These are phyloP conservation scores for Sporisorium reilianum DNA, from an alignment of 1,284 basidiomycete species.

Conservation along the genomic window DNA sequence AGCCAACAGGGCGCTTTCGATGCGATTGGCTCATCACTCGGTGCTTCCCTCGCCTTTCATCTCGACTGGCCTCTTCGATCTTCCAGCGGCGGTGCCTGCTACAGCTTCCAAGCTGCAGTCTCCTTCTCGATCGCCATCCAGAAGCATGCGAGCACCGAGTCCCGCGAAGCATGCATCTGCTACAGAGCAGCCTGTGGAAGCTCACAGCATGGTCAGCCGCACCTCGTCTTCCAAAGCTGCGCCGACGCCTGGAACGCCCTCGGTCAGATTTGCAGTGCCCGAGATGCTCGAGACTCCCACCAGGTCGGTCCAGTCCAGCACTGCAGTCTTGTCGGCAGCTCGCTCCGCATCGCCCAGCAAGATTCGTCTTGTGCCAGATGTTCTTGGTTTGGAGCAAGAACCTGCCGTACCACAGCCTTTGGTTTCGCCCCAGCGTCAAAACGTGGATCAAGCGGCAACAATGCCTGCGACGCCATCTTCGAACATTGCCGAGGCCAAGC, in stretches of 20 bases:
- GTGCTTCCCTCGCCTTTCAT: slow-evolving; percentile 36
- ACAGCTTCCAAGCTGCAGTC: neutral
- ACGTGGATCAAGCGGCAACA: neutral
- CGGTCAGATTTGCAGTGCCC: slow-evolving; percentile 21
- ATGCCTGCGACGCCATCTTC: slow-evolving; percentile 16
- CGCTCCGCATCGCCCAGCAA: slow-evolving; percentile 13
- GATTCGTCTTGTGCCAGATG: neutral
- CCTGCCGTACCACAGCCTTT: neutral
- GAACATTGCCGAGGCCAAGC: slow-evolving; percentile 2
- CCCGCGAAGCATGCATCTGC: slow-evolving; percentile 1
- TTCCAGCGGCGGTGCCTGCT: neutral
- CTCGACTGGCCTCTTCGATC: slow-evolving; percentile 2
- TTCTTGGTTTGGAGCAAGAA: neutral
- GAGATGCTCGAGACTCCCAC: slow-evolving; percentile 7
- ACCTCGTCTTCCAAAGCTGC: slow-evolving; percentile 6
- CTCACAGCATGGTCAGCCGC: neutral
- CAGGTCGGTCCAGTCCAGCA: neutral
- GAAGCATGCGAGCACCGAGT: slow-evolving; percentile 9
- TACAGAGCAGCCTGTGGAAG: neutral
- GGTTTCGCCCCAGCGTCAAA: slow-evolving; percentile 7
- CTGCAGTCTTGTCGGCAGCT: neutral
- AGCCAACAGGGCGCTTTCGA: slow-evolving; percentile 17
- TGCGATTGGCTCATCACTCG: slow-evolving; percentile 17
- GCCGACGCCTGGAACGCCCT: slow-evolving; percentile 15
- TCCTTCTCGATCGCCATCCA: slow-evolving; percentile 15